Base-by-base conservation (phyloP, 495 filamentous ascomycete genomes). In the Chaetomium cochliodes region DNA sequence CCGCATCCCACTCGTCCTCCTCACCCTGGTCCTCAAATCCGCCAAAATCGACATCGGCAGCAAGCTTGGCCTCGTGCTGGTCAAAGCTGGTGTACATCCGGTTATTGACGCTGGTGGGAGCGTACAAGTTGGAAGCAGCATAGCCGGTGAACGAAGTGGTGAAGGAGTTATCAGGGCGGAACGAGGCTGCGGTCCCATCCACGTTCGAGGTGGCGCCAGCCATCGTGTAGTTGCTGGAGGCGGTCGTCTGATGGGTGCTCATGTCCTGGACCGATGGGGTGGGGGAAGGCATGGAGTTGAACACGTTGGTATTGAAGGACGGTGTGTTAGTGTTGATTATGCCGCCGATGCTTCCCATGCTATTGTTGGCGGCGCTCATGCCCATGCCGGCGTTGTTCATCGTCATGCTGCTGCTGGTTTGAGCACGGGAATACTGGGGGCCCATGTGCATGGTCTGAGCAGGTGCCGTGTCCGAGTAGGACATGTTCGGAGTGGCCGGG, bases 401-500 rank as follows among this genome's bases (percentile, higher is more conserved):
- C 9, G 39, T 15, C 30, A 39, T 39, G 53, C 3, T 22, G 37
- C 0, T 42, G 9, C 18, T 8, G n/a, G 26, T 18, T 7, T 18
- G 22, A 20, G 52, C 37, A 0, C 37, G 20, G 9, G 39, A 11
- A 42, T 60, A 23, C 15, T 47, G 41, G 20, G 1, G 18, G 39
- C 23, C 6, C 57, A 47, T 47, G 23, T 44, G 5, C 41, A n/a
- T 47, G 23, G 15, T 47, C 23, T 7, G 22, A 23, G 15, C 20
- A 30, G 53, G 7, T 2, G 8, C 4, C 13, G 15, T 16, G 46
- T 33, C 28, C 16, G 46, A 7, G n/a, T 30, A 37, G 18, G 42
- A 25, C n/a, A 22, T 9, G 47, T 16, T 42, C 30, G 59, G 59
- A 26, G 59, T 41, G 33, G 13, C 20, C 22, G 59, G 49, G 49